phyloP scores from a whole-genome alignment of 108 stramenopile species.

The Nitzschia sp. region DNA sequence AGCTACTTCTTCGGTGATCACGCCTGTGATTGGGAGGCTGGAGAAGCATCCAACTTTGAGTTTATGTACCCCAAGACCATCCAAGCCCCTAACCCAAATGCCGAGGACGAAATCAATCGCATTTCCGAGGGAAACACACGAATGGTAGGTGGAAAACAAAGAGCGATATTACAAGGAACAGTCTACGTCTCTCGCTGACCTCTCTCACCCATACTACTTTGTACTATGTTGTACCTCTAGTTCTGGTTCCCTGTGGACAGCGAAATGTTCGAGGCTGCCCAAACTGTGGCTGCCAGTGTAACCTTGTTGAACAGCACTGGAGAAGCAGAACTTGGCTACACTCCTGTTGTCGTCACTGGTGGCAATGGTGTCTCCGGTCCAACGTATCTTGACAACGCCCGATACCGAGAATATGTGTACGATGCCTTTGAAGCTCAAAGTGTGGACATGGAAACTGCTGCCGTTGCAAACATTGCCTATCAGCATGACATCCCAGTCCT shows the following conservation, averaged over 20 bases:
- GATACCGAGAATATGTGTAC: constrained; percentile 7
- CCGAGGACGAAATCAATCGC: neutral
- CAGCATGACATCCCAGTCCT: constrained; percentile 4
- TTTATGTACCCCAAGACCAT: constrained; percentile 14
- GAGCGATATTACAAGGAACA: too few relatives aligned
- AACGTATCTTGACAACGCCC: constrained; percentile 8
- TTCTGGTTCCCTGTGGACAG: constrained; percentile 6
- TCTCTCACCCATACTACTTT: neutral
- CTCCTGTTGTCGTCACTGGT: neutral
- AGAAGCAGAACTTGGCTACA: neutral
- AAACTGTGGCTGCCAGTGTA: neutral
- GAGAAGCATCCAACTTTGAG: constrained; percentile 11
- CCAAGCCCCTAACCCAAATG: constrained; percentile 4
- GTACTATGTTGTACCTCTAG: neutral
- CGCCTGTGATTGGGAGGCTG: constrained; percentile 7
- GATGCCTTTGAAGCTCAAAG: constrained; percentile 7
- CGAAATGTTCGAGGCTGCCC: constrained; percentile 2
- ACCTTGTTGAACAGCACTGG: neutral
- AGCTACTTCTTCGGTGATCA: constrained; percentile 4
- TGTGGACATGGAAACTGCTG: constrained; percentile 17
- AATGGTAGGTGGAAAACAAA: constrained; percentile 4
- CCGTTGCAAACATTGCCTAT: constrained; percentile 5
- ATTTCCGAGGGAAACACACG: constrained; percentile 8
- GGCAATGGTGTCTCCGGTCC: constrained; percentile 9
- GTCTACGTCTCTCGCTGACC: too few relatives aligned